Conservation (phyloP, 768 basidiomycete genomes). For the Terana coerulea region DNA sequence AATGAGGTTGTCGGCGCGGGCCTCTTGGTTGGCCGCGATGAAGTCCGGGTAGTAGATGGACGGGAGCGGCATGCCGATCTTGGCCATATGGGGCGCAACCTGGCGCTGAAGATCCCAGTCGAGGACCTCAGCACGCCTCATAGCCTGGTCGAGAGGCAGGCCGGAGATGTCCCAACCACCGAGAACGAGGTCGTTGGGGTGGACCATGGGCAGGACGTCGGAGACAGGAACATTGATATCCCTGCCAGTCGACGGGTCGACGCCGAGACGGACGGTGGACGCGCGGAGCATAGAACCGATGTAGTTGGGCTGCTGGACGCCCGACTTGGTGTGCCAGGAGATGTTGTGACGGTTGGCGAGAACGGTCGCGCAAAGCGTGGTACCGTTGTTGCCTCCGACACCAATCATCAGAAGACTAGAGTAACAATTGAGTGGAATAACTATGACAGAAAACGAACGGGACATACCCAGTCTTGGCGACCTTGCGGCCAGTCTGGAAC, state of each 20-base stretch:
- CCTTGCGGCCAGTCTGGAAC: conserved; percentile 85
- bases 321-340: conserved; percentile 90
- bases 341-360: conserved; percentile 96
- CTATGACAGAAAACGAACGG: neutral
- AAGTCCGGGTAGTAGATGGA: conserved; percentile 98
- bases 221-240: conserved; percentile 91
- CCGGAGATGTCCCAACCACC: conserved; percentile 99
- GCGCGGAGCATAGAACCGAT: conserved; percentile 96
- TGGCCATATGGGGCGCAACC: conserved; percentile 80
- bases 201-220: conserved; percentile 94
- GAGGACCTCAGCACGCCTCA: conserved; percentile 89
- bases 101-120: conserved; percentile 98
- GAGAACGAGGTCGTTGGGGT: conserved; percentile 95
- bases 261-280: conserved; percentile 89
- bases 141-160: conserved; percentile 80
- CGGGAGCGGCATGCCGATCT: conserved; percentile 79
- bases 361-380: conserved; percentile 90
- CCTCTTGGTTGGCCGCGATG: conserved; percentile 96
- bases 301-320: conserved; percentile 93
- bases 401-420: conserved; percentile 94
- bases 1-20: conserved; percentile 91
- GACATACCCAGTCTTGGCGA: conserved; percentile 88
- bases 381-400: conserved; percentile 95
- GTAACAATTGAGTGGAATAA: conserved; percentile 9
- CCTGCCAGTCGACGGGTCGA: conserved; percentile 73